Base-by-base conservation (phyloP, 495 filamentous ascomycete genomes). In the Penicillium soppii region DNA sequence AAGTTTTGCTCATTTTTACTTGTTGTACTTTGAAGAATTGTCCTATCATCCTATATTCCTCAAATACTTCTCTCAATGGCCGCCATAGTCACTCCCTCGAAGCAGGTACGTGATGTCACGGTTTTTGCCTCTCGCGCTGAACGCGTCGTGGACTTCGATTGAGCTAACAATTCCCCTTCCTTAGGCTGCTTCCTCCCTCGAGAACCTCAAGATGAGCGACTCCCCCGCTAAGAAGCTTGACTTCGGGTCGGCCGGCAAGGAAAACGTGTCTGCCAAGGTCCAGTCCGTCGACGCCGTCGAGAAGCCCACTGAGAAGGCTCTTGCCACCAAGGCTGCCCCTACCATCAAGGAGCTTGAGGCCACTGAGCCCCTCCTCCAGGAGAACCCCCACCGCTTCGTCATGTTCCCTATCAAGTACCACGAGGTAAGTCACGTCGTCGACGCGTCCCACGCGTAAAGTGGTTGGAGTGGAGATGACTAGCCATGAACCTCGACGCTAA, bases 331-430 rank as follows among this genome's bases (percentile, higher is more conserved):
- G 61, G 80, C 82, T 40, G 83, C 82, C 53, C 63, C 77, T 47
- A 79, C 77, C 17, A 82, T 88, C 66, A 88, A 89, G 71, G 65
- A 82, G 16, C 75, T 87, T 47, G 88, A 95, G 71, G 80, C 80
- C 45, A 81, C 88, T 39, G 94, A 98, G 80, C 94, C 94, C 40
- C 79, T 98, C 50, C 85, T 98, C 21, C 88, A 88, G 66, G 94
- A 97, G 77, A 98, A 98, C 76, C 88, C 91, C 57, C 82, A 96
- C 54, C 90, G 94, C 57, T 98, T 97, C 67, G 94, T 98, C 47
- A 80, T 98, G 41, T 98, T 98, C 75, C 94, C 94, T 52, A 97
- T 98, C 73, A 97, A 96, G 80, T 97, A 97, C 70, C 91, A 98
- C 63, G 94, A 98, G 85, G 94, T 97, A 70, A 71, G 91, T 84